Base-by-base conservation (phyloP, 108 stramenopile species). In the Pseudonitzschia multiseries region DNA sequence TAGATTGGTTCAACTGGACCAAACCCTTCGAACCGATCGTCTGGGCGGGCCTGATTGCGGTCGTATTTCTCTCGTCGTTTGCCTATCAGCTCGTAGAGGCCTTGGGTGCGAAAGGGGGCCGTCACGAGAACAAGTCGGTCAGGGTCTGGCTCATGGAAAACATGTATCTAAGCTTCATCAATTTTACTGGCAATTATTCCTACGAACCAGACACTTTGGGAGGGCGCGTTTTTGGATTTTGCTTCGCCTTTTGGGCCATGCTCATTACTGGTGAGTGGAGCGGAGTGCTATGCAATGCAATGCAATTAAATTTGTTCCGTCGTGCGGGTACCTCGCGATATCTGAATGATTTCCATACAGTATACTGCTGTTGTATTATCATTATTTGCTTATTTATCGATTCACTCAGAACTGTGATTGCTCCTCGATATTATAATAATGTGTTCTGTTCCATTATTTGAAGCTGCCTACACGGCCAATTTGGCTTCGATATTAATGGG, bases 391-490 rank as follows among this genome's bases (percentile, higher is more conserved):
- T 51, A 51, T 1, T 51, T n/a, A 8, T n/a, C 2, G 3, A 17
- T 51, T 36, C 36, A 36, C 36, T 36, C 36, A 36, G 2, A 2
- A 36, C 6, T 36, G 36, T 6, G 36, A 18, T 18, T 48, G 18
- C 12, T 1, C 1, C 18, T 48, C 18, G 46, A 14, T 56, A 2
- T n/a, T n/a, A n/a, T n/a, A 0, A 3, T 56, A 24, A 2, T 4
- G 13, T 56, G n/a, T 56, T 56, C 26, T 10, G 36, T 36, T 36
- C 6, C 36, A n/a, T n/a, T n/a, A 36, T 36, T 36, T 36, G 0
- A 2, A 52, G 71, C 71, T 22, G 57, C 71, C 0, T 71, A 71
- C 43, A 71, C 71, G 15, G 71, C 71, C 0, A 71, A 71, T 43
- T 44, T 61, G 59, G 71, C 71, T 6, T 71, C 71, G 42, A 10